Evolutionary conservation across 495 filamentous ascomycete species (phyloP).

Genomic region (Aspergillus diversus): DNA sequence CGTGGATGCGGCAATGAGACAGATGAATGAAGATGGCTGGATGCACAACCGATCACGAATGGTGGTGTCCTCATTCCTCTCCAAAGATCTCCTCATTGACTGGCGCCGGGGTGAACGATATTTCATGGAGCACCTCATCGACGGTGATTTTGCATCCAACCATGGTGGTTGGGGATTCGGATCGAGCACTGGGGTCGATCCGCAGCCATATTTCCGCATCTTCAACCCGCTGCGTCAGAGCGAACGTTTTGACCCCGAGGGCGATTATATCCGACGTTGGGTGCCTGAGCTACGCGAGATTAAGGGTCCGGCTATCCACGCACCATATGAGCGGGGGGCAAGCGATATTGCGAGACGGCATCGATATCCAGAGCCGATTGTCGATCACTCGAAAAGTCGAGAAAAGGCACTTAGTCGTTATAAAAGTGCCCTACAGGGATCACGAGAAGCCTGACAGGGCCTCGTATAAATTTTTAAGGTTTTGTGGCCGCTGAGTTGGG

Average conservation of each 20-base stretch:
- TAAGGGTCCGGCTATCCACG: slow-evolving; percentile 68
- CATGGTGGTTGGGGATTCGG: slow-evolving; percentile 93
- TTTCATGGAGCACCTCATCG: slow-evolving; percentile 87
- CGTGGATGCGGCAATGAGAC: slow-evolving; percentile 92
- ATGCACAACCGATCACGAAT: slow-evolving; percentile 94
- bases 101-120: slow-evolving; percentile 89
- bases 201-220: slow-evolving; percentile 89
- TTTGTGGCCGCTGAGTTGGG: neutral
- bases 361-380: slow-evolving; percentile 75
- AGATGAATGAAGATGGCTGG: slow-evolving; percentile 69
- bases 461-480: neutral
- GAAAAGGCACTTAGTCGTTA: slow-evolving; percentile 71
- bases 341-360: slow-evolving; percentile 59
- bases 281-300: slow-evolving; percentile 65
- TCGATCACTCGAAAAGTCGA: slow-evolving; percentile 71
- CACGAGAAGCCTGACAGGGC: no score
- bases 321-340: slow-evolving; percentile 72
- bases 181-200: slow-evolving; percentile 80
- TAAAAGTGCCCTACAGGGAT: slow-evolving; percentile 55
- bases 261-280: slow-evolving; percentile 63
- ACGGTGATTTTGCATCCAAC: slow-evolving; percentile 92
- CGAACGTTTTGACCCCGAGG: slow-evolving; percentile 71
- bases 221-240: slow-evolving; percentile 89
- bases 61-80: slow-evolving; percentile 84
- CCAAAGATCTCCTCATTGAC: slow-evolving; percentile 85